Conservation (phyloP, 192 early-diverging fungal species). For the Spizellomyces punctatus region DNA sequence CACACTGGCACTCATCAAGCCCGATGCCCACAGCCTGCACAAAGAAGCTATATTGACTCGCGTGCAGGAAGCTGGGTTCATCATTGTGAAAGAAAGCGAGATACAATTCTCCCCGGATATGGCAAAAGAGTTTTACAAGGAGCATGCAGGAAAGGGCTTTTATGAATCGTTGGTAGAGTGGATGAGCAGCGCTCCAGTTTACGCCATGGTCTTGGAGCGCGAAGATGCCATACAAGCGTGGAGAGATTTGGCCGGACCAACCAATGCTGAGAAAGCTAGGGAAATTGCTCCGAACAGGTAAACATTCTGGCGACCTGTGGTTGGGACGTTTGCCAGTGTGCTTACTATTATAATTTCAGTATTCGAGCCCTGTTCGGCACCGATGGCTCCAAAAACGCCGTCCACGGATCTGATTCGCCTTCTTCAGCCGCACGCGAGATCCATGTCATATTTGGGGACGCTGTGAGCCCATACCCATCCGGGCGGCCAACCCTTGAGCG, state of each 20-base stretch:
- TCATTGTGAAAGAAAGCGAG: constrained; percentile 37
- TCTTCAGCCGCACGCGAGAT: constrained; percentile 41
- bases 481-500: constrained; percentile 30
- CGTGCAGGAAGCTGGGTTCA: constrained; percentile 37
- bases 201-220: constrained; percentile 44
- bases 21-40: constrained; percentile 36
- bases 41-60: constrained; percentile 35
- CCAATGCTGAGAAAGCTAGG: constrained; percentile 47
- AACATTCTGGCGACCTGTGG: constrained; percentile 9
- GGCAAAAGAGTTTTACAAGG: constrained; percentile 53
- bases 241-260: constrained; percentile 49
- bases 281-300: constrained; percentile 28
- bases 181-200: constrained; percentile 53
- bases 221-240: constrained; percentile 32
- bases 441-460: constrained; percentile 29
- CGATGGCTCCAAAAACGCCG: constrained; percentile 42
- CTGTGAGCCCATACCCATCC: neutral
- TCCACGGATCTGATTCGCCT: constrained; percentile 51
- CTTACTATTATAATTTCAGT: constrained; percentile 27
- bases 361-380: constrained; percentile 47
- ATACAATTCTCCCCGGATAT: constrained; percentile 24
- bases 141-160: constrained; percentile 47
- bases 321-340: neutral
- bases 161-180: constrained; percentile 48
- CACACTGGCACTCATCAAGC: constrained; percentile 49